Conservation (phyloP, 805 yeast genomes). For the Candida germanica region DNA sequence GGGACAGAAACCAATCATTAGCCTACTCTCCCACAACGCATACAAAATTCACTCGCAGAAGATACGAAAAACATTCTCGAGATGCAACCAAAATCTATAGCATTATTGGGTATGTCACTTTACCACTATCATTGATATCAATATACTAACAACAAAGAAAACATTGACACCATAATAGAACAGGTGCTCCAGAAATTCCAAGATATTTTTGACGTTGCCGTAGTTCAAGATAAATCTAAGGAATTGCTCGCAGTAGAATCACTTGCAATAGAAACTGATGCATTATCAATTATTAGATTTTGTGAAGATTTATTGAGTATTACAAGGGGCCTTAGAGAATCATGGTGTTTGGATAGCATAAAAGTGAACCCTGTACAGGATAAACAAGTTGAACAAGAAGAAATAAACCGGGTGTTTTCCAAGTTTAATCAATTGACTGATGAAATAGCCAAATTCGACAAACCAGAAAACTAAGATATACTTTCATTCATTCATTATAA, state of each 20-base stretch:
- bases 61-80: too few relatives aligned
- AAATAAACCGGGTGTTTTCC: conserved; percentile 23
- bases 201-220: conserved; percentile 49
- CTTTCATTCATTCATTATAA: conserved; percentile 8
- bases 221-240: conserved; percentile 37
- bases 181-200: conserved; percentile 51
- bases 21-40: too few relatives aligned
- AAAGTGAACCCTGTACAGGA: conserved; percentile 25
- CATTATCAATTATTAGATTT: conserved; percentile 47
- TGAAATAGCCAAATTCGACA: conserved; percentile 23
- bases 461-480: not conserved
- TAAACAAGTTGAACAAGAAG: conserved; percentile 17
- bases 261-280: conserved; percentile 52
- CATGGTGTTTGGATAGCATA: conserved; percentile 56
- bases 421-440: conserved; percentile 36
- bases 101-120: conserved; percentile 23
- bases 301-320: conserved; percentile 52
- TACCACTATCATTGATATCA: not conserved
- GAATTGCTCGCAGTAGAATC: conserved; percentile 51
- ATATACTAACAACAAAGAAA: conserved; percentile 33
- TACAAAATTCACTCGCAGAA: too few relatives aligned
- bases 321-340: conserved; percentile 49
- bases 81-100: conserved; percentile 45
- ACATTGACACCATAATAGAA: conserved; percentile 50
- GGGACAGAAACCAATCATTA: too few relatives aligned